Evolutionary conservation across 1,139 yeast genomes (phyloP), one percentile per base, ranked within the genome.

Genomic region (Scheffersomyces insectosa): DNA sequence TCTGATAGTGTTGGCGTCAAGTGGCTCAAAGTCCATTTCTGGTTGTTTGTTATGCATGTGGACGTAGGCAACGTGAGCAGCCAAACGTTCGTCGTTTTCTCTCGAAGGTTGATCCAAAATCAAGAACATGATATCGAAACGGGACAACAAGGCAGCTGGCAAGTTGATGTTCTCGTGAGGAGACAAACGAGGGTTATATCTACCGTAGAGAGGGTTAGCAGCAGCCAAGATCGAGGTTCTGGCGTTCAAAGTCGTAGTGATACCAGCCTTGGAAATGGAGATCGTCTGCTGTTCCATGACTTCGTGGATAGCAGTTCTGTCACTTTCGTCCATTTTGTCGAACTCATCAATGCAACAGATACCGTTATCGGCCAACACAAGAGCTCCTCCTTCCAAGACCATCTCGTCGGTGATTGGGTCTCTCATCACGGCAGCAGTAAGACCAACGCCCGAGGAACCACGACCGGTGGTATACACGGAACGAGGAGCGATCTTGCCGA

Each of bases 261-360:
- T 93, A 54, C 99, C 99, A 3, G 99, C 99, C 66, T 95, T 95
- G 38, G 98, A 88, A 48, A 95, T 95, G 28, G 97, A 88, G 49
- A 95, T 93, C 2, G 99, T 95, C 68, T 95, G 99, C 65, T 95
- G 99, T 72, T 95, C 99, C 99, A 95, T 95, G 36, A 95, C 99
- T 74, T 93, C 99, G 67, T 93, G 99, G 60, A 95, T 95, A 4
- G 99, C 98, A 0, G 99, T 93, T 63, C 99, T 79, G 66, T 95
- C 99, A 47, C 80, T 70, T 64, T 95, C 99, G 62, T 91, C 98
- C 99, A 95, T 95, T 71, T 93, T 93, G 68, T 93, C 99, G 63
- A 93, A 93, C 72, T 93, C 99, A 80, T 93, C 99, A 62, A 93
- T 93, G 68, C 99, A 93, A 71, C 99, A 93, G 51, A 95, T 86